Base-by-base conservation (phyloP, 768 basidiomycete species). In the Phaffia tasmanica region DNA sequence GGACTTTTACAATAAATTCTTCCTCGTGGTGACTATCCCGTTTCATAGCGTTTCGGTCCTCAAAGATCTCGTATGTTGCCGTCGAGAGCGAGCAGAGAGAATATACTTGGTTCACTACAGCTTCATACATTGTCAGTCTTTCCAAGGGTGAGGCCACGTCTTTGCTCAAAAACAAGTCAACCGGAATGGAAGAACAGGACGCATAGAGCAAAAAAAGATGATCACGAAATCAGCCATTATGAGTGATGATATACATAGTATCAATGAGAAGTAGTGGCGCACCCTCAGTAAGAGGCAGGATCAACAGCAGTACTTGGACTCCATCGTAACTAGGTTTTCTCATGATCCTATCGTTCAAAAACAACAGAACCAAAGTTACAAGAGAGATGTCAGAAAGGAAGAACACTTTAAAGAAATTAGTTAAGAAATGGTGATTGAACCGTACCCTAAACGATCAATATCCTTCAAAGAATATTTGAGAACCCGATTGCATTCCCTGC, bases 201-300 rank as follows among this genome's bases (percentile, higher is more conserved):
- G 35, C 35, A 42, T n/a, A n/a, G n/a, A n/a, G n/a, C n/a, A n/a
- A n/a, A n/a, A n/a, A n/a, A n/a, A n/a, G n/a, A n/a, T n/a, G n/a
- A n/a, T n/a, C n/a, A n/a, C n/a, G 35, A 11, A 42, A 42, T 11
- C 11, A 42, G 35, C 4, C 35, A 5, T 42, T 5, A 5, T 42
- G 35, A 42, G 62, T 48, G 15, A 59, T 21, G 29, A 53, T 46
- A n/a, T 27, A 32, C 11, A 21, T 27, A 27, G n/a, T n/a, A 35
- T 35, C 25, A 4, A 16, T 19, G 21, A 32, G 35, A n/a, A 32
- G 25, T 69, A 56, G 56, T 60, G 19, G 75, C 80, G 70, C 69
- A 92, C 92, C 89, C 75, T 88, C 85, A 63, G 90, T 85, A 55
- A 97, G 79, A 8, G 92, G 91, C 65, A 90, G 77, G 35, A 91